Evolutionary conservation across 2,329 filamentous ascomycete genomes (phyloP), one percentile per base, ranked within the genome.

Genomic region (Madurella fahalii): DNA sequence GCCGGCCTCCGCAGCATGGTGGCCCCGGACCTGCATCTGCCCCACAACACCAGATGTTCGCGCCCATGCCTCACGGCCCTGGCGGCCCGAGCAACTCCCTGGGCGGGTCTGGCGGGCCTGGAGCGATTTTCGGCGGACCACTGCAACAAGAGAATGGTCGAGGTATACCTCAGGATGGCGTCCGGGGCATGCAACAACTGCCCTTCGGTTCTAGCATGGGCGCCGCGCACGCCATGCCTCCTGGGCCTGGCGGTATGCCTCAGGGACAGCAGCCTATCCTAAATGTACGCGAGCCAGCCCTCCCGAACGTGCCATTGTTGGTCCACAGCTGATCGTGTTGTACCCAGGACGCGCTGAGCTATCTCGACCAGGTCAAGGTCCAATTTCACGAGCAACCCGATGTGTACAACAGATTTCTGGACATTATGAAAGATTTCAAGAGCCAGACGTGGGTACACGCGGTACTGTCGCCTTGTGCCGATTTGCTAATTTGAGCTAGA

Each of bases 361-460:
- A 99, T 68, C 82, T 99, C 20, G 94, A 99, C 68, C 94, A 97
- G 71, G 94, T 99, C 60, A 99, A 99, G 72, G 92, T 97, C 30
- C 92, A 96, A 67, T 99, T 99, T 64, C 89, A 91, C 57, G 93
- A 97, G 60, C 91, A 96, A 63, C 92, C 94, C 4, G 93, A 97
- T 70, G 94, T 99, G 0, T 99, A 99, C 67, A 97, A 97, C 67
- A 81, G 89, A 39, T 97, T 99, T 65, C 75, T 99, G 44, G 94
- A 99, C 64, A 99, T 99, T 47, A 99, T 99, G 94, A 99, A 99
- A 68, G 94, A 99, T 65, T 99, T 99, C 71, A 99, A 99, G 74
- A 96, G 91, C 65, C 93, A 96, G 74, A 91, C 92, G 83, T 92
- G 77, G 74, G 87, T 80, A 12, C 11, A 52, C 8, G 34, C 25